Percentiles rank a stretch among this genome's conserved stretches.
phyloP scores from a whole-genome alignment of 495 filamentous ascomycete species.

The Trichoderma virens region DNA sequence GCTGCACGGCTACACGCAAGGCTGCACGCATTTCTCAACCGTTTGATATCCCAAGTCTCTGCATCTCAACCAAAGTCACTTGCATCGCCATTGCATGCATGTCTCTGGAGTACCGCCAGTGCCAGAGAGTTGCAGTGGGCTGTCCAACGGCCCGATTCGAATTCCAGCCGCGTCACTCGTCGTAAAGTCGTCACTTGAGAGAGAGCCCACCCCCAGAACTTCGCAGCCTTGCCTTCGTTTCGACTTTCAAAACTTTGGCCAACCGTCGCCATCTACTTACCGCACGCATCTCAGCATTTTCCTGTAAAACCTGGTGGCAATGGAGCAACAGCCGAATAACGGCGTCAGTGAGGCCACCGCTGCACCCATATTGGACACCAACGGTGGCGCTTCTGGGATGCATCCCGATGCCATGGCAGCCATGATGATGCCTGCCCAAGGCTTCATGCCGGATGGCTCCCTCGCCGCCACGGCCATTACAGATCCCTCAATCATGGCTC shows the following conservation, averaged over 20 bases:
- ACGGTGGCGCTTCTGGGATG: background rate
- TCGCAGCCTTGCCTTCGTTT: background rate
- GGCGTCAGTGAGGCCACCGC: background rate
- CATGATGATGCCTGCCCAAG: conserved; percentile 1
- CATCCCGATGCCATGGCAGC: background rate
- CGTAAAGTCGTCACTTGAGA: background rate
- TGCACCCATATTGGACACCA: background rate
- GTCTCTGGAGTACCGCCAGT: no score
- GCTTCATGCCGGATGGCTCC: background rate
- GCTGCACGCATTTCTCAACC: background rate
- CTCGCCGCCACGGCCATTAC: background rate
- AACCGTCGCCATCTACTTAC: background rate
- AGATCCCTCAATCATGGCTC: conserved; percentile 1
- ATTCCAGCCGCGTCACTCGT: background rate
- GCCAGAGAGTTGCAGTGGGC: background rate
- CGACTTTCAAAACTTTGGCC: background rate
- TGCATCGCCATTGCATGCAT: no score
- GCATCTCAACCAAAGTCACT: background rate
- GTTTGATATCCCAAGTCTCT: background rate
- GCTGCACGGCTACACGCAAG: conserved; percentile 6
- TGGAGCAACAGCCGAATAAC: background rate
- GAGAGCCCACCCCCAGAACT: background rate
- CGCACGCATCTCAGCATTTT: background rate
- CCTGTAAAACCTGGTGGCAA: background rate
- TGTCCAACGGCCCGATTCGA: background rate